Base-by-base conservation (phyloP, 1,284 basidiomycete species). In the Ceratobasidium sp. region DNA sequence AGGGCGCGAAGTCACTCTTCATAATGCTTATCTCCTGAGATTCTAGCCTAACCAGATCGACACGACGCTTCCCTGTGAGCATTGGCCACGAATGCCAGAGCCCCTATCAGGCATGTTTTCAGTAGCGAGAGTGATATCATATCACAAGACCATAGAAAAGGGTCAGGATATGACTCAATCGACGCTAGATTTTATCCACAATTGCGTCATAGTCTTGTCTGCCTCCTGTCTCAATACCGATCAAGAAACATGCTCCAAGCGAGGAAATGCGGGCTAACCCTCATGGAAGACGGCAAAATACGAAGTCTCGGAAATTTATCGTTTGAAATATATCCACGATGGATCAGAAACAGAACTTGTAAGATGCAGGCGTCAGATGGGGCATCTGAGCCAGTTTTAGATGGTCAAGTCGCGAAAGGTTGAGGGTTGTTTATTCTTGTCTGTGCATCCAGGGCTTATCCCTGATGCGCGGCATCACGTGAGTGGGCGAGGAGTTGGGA, bases 401-500 rank as follows among this genome's bases (percentile, higher is more conserved):
- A 57, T 53, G 28, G 53, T 57, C 10, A 21, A 5, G 48, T 23
- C 28, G 53, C 53, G 28, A 57, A 57, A 30, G 53, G 6, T 57
- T 57, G 53, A 50, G n/a, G n/a, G 23, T 8, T 50, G n/a, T 57
- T 30, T 57, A 48, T 10, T 10, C n/a, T 48, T 62, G 60, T 48
- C 41, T 50, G 46, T 21, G 16, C n/a, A 39, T 45, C 45, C 46
- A 32, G 46, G 21, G 26, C 16, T 21, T 9, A 62, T 36, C 36
- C 36, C 48, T 50, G 23, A 21, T 34, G 23, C 60, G 32, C 53
- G 48, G 14, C 26, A 28, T 65, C 62, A 65, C 62, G 62, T 65
- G 62, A 65, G 62, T 46, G 23, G 32, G 32, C 18, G 46, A 52
- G 26, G 62, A 65, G 62, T 65, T 65, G 62, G 62, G 62, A 62